Evolutionary conservation across 306 rosid genomes (phyloP), one percentile per base, ranked within the genome.

Genomic region (Dryas drummondii): DNA sequence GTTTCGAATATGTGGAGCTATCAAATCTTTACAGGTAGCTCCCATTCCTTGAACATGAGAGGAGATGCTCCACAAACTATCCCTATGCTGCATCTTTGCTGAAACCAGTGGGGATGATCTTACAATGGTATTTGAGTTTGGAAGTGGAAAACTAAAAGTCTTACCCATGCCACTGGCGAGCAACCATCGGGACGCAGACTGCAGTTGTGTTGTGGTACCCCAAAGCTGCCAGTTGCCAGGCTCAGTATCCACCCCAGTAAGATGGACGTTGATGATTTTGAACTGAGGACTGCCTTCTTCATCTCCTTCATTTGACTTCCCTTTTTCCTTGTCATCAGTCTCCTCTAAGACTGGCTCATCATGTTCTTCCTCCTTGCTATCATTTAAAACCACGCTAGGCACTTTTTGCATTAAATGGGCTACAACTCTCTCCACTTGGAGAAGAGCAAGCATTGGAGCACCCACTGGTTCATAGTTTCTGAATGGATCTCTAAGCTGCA

Each of bases 21-120:
- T 64, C 22, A 17, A 68, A 51, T 76, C 71, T 54, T 71, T 53
- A 67, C 82, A 51, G 63, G 66, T 42, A 64, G 63, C 56, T 76
- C 47, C 69, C 59, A 41, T 73, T 53, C 44, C 81, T 37, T 79
- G 72, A 65, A 76, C 70, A 60, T 71, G 62, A 73, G 82, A 87
- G 50, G 96, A 87, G 77, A 93, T 75, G 89, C 93, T 93, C 94
- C 98, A 93, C 19, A 90, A 51, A 44, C 81, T 76, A 68, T 90
- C 90, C 53, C 72, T 81, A 14, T 37, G 69, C 68, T 57, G 78
- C 70, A 66, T n/a, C 78, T 81, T 82, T 26, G 83, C 67, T 65
- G 81, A 59, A 62, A 70, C 73, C 50, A 22, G 46, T 0, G 86
- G 66, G 4, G 87, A 76, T 58, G 84, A 74, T 68, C 63, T 79